A percentile compares a stretch with the other conserved stretches of the same genome.
These are phyloP conservation scores for Sisymbrium irio DNA, from an alignment of 345 rosid species.

Conservation along the genomic window DNA sequence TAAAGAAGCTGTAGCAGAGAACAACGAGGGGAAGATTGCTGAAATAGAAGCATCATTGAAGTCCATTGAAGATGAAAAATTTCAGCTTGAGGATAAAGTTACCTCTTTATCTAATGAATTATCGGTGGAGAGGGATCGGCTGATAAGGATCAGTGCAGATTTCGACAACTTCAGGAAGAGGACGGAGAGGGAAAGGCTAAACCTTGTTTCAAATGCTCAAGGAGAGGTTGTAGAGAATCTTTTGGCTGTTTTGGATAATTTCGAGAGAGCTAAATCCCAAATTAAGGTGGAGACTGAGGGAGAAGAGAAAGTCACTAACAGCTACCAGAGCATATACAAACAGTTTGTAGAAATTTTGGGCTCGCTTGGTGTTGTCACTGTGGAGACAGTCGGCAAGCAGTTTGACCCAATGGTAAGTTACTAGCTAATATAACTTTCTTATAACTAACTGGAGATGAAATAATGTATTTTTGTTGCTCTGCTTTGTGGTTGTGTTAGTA, in stretches of 20 bases:
- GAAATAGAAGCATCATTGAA: slow-evolving; percentile 67
- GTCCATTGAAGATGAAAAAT: slow-evolving; percentile 70
- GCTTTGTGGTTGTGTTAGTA: neutral
- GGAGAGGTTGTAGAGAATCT: slow-evolving; percentile 91
- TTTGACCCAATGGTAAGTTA: slow-evolving; percentile 94
- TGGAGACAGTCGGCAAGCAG: slow-evolving; percentile 75
- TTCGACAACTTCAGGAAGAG: slow-evolving; percentile 97
- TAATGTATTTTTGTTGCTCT: neutral
- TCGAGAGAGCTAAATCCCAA: slow-evolving; percentile 92
- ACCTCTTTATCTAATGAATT: slow-evolving; percentile 59
- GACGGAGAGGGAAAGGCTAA: slow-evolving; percentile 81
- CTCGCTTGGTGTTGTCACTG: slow-evolving; percentile 76
- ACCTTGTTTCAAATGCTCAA: slow-evolving; percentile 78
- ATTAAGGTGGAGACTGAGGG: slow-evolving; percentile 81
- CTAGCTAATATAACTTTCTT: slow-evolving; percentile 25
- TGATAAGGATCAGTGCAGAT: slow-evolving; percentile 87
- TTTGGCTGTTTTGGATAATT: slow-evolving; percentile 78
- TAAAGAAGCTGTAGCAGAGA: slow-evolving; percentile 65
- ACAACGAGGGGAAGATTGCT: slow-evolving; percentile 53
- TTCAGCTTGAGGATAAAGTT: slow-evolving; percentile 53
- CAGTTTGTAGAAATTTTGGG: slow-evolving; percentile 77
- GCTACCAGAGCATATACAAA: slow-evolving; percentile 94
- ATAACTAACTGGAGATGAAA: neutral
- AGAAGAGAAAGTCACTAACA: slow-evolving; percentile 81
- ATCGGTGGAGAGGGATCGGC: slow-evolving; percentile 63